Base-by-base conservation (phyloP, 352 stramenopile species). In the Phytophthora sojae region DNA sequence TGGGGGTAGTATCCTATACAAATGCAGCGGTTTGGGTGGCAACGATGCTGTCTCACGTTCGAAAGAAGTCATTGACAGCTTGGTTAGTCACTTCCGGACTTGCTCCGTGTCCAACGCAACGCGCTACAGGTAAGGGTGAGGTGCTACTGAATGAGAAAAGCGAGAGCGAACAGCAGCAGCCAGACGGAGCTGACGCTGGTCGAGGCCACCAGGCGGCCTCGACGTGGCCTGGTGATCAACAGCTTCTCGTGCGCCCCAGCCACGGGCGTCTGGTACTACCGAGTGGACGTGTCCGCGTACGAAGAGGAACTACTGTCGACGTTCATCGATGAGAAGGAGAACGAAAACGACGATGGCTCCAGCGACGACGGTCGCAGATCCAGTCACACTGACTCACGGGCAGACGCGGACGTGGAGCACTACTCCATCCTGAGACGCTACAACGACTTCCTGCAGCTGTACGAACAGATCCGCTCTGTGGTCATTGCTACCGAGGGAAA, bases 371-470 rank as follows among this genome's bases (percentile, higher is more conserved):
- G 81, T 11, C 61, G 67, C 50, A 64, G 45, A 19, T 50, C 21
- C 47, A 69, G 67, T 37, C 67, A 69, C 9, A 30, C 30, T 17
- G 57, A 71, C 7, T 57, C 55, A 32, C 15, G 61, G 8, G 26
- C 35, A 14, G 39, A 26, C 26, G 53, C 69, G 3, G 77, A 80
- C 44, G 61, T 81, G 30, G 70, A 85, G 56, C 73, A 82, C 61
- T 93, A 91, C 68, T 89, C 85, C 17, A 78, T 93, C 21, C 69
- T 86, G 30, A 80, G 85, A 15, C 85, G 85, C 30, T 93, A 93
- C 73, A 89, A 69, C 44, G 85, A 93, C 56, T 93, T 91, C 35
- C 69, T 83, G 39, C 64, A 86, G 56, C 71, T 91, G 19, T 87
- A 89, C 61, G 73, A 83, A 8, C 73, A 79, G 42, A 73, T 89